Conservation (phyloP, 257 asterid species). For the Solanum lignicaule region DNA sequence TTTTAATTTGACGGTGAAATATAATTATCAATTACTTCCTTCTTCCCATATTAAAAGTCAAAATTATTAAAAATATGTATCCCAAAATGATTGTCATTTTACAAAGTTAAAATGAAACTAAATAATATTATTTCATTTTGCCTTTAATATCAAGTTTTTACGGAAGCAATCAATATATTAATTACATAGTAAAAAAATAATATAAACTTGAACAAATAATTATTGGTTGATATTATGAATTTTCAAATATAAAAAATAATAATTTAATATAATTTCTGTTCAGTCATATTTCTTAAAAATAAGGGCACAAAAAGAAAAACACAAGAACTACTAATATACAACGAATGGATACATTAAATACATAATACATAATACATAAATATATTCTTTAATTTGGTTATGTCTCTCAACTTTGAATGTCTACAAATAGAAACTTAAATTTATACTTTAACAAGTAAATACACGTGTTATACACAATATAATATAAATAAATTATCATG, state of each 20-base stretch:
- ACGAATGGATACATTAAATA: neutral
- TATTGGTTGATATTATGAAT: neutral
- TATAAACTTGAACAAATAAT: neutral
- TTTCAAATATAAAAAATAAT: neutral
- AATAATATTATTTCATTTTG: neutral
- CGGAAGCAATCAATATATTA: neutral
- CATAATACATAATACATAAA: neutral
- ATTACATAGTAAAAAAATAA: neutral
- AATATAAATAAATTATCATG: too few species aligned
- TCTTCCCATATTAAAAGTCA: neutral
- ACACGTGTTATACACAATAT: neutral
- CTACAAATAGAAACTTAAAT: too few species aligned
- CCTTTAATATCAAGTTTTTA: neutral
- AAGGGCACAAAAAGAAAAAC: neutral
- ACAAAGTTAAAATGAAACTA: neutral
- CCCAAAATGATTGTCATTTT: neutral
- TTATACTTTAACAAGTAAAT: neutral
- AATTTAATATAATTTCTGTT: neutral
- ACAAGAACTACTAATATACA: neutral
- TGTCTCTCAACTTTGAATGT: accelerated
- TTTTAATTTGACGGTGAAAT: neutral
- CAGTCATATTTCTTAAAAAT: neutral
- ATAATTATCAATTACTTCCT: neutral
- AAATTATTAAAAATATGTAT: neutral
- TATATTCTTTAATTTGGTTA: neutral